Base-by-base conservation (phyloP, 768 basidiomycete species). In the Hypsizygus marmoreus region DNA sequence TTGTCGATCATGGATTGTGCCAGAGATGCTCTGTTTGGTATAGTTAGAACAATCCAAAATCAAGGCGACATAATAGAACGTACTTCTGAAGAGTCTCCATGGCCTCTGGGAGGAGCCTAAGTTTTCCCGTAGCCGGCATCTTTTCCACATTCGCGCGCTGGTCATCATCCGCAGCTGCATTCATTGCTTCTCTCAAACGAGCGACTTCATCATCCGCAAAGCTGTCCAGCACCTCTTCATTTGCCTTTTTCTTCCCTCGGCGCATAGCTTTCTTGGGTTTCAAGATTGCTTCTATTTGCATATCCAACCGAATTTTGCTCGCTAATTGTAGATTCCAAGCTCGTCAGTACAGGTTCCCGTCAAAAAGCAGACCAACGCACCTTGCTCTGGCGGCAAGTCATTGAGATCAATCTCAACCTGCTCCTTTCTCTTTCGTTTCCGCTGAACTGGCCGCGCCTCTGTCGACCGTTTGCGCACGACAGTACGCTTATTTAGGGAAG, bases 1-100 rank as follows among this genome's bases (percentile, higher is more conserved):
- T 94, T 94, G 69, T 99, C 97, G 41, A 93, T 82, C 60, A 98
- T 95, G 4, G 93, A 90, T 58, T 95, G 91, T 9, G 87, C 82
- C 12, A 95, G 80, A 1, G 91, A 84, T 13, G 82, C 79, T 66
- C 93, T 95, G 43, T 14, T n/a, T 7, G 46, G 28, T 20, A 37
- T 47, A 31, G 25, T 29, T 34, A 46, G 32, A 31, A 30, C 49
- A n/a, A 47, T 43, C 16, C 29, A 45, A 13, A 37, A 43, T 16
- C 20, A 13, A 5, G 40, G 36, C 14, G 40, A 46, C 25, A 22
- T 17, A 56, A 53, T 31, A 22, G n/a, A 8, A 70, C 86, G 43
- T 59, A 95, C 95, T 95, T 97, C 68, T 93, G 87, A 45, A 99
- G 75, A 3, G 91, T 85, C 10, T 90, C 88, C 82, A 97, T 88